These are phyloP conservation scores for Oropetium thomaeum DNA, from an alignment of 176 grass and related monocot genomes.

Conservation along the genomic window DNA sequence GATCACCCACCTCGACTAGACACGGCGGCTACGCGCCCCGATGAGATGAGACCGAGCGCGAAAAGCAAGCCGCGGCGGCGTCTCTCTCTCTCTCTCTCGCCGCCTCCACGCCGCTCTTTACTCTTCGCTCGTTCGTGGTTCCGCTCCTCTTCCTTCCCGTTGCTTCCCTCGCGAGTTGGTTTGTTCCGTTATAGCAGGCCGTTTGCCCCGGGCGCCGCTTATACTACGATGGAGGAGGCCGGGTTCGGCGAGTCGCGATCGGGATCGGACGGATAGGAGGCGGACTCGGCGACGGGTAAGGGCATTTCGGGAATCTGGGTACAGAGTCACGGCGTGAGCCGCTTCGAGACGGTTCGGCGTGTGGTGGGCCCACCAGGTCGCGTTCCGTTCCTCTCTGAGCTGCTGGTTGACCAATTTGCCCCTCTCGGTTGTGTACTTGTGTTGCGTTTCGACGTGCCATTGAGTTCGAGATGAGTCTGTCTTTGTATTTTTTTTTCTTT, in stretches of 20 bases:
- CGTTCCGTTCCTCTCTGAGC: not conserved
- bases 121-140: not conserved
- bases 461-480: not conserved
- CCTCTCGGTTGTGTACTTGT: too few relatives aligned
- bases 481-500: too few relatives aligned
- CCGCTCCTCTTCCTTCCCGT: not conserved
- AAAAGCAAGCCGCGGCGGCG: not conserved
- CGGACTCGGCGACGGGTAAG: not conserved
- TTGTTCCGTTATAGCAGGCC: constrained; percentile 18
- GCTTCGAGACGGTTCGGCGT: constrained; percentile 19
- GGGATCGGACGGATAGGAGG: constrained; percentile 24
- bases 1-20: constrained; percentile 13
- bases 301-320: not conserved
- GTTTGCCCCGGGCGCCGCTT: not conserved
- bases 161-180: constrained; percentile 12
- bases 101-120: constrained; percentile 16
- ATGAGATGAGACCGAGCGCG: not conserved
- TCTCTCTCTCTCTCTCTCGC: not conserved
- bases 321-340: not conserved
- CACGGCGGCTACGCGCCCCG: not conserved
- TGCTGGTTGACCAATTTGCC: constrained; percentile 23
- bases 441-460: not conserved
- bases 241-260: constrained; percentile 1
- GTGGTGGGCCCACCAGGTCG: constrained; percentile 11
- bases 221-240: not conserved